Percentiles rank a stretch among this genome's conserved stretches.
These are phyloP conservation scores for Phymatotrichopsis omnivora DNA, from an alignment of 2,329 filamentous ascomycete species.

Conservation along the genomic window DNA sequence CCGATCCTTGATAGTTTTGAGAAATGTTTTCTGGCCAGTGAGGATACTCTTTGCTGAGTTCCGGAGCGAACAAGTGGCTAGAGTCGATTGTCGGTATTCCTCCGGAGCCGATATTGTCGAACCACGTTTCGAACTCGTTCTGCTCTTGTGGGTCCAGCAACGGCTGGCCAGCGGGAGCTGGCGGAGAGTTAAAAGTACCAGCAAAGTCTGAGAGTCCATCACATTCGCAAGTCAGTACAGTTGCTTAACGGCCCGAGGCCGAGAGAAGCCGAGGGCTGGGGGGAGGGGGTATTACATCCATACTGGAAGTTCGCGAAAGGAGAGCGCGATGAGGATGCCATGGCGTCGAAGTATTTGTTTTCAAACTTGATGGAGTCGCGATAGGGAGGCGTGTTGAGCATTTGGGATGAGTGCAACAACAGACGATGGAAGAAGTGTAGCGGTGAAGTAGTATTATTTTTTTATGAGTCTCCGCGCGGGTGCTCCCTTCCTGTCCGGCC, in stretches of 20 bases:
- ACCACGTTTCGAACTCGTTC: constrained; percentile 24
- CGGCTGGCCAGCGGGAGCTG: constrained; percentile 25
- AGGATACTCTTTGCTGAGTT: constrained; percentile 19
- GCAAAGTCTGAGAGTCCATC: constrained; percentile 19
- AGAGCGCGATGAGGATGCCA: constrained; percentile 22
- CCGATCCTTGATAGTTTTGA: constrained; percentile 13
- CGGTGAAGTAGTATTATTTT: no score
- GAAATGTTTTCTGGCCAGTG: constrained; percentile 24
- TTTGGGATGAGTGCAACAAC: constrained; percentile 22
- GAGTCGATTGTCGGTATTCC: constrained; percentile 22
- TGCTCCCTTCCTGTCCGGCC: no score
- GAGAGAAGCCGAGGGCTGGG: no score
- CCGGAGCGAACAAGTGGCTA: constrained; percentile 22
- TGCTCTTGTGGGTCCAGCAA: constrained; percentile 25
- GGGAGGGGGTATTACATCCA: constrained; percentile 18
- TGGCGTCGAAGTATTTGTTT: constrained; percentile 22
- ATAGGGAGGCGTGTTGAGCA: constrained; percentile 24
- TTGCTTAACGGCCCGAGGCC: no score
- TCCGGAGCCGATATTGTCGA: constrained; percentile 22
- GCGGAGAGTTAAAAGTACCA: constrained; percentile 22
- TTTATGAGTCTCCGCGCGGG: no score
- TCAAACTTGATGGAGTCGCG: constrained; percentile 24
- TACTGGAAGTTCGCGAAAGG: constrained; percentile 17
- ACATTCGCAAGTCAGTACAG: no score
- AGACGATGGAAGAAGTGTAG: no score